Evolutionary conservation across 148 eudicot genomes (phyloP).

Genomic region (Agrostemma githago): DNA sequence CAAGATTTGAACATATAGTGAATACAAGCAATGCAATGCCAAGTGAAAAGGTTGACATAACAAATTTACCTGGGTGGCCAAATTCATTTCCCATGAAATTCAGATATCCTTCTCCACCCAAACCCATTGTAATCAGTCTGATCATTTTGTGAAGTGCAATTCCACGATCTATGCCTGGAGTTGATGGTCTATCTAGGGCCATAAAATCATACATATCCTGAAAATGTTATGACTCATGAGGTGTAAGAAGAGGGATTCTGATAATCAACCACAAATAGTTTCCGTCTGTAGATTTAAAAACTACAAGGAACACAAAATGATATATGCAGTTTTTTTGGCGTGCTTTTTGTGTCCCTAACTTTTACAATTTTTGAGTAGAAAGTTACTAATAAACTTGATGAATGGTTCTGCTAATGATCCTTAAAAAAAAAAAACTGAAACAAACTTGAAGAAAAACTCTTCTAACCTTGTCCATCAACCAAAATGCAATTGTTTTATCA

Average conservation of each 20-base stretch:
- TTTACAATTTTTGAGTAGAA: neutral
- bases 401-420: neutral
- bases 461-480: slow-evolving; percentile 98
- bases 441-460: neutral
- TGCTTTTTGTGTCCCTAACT: too few relatives aligned
- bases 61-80: slow-evolving; percentile 86
- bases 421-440: neutral
- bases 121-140: slow-evolving; percentile 89
- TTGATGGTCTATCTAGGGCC: slow-evolving; percentile 95
- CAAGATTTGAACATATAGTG: neutral
- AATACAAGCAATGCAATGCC: neutral
- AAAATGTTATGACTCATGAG: slow-evolving; percentile 22
- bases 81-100: slow-evolving; percentile 99
- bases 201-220: slow-evolving; percentile 99
- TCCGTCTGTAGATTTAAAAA: neutral
- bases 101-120: slow-evolving; percentile 97
- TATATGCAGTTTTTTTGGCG: too few relatives aligned
- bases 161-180: slow-evolving; percentile 94
- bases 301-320: neutral
- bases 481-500: slow-evolving; percentile 97
- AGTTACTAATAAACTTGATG: neutral
- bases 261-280: too few relatives aligned
- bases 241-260: neutral
- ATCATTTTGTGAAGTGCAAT: slow-evolving; percentile 99
- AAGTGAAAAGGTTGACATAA: neutral